Base-by-base conservation (phyloP, 2,329 filamentous ascomycete species). In the Kalaharituber pfeilii region DNA sequence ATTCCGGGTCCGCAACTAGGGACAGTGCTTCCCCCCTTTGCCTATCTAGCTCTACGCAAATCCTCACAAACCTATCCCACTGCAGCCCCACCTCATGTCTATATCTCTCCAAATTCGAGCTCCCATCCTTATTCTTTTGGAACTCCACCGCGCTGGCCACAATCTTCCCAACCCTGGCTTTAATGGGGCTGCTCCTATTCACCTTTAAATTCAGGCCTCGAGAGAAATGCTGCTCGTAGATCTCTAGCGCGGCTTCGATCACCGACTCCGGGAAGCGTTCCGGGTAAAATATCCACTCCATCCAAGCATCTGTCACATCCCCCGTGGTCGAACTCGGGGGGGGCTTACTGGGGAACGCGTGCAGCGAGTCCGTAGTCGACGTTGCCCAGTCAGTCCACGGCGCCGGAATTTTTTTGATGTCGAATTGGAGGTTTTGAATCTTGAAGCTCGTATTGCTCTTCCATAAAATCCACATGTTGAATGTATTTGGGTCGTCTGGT, bases 11-110 rank as follows among this genome's bases (percentile, higher is more conserved):
- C 53, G 85, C 80, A 0, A 81, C 78, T 45, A 96, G 72, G 1
- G 84, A 81, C 45, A 96, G 69, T 0, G 85, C 82, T 64, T 95
- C 88, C 18, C 84, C 82, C 64, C 88, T 77, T 63, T 86, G 82
- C 63, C 84, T 87, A 66, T 96, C 87, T 39, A 98, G 71, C 66
- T 94, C 88, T 11, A 84, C 75, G 18, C 94, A 75, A 18, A 96
- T 75, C 28, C 87, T 80, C 70, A 87, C 94, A 68, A 94, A 94
- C 51, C 84, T 79, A 59, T 84, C 80, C 91, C 91, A 98, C 66
- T 94, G 87, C 9, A 77, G 75, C 65, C 91, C 83, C 52, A 82
- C 80, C 28, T 85, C 80, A 29, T 74, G 71, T 54, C 83, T 77
- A 66, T 88, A 91, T 55, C 81, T 75, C 24, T 83, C 79, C 62